A percentile compares a stretch with the other conserved stretches of the same genome.
These are phyloP conservation scores for Jimgerdemannia flammicorona DNA, from an alignment of 192 early-diverging fungal species.

Conservation along the genomic window DNA sequence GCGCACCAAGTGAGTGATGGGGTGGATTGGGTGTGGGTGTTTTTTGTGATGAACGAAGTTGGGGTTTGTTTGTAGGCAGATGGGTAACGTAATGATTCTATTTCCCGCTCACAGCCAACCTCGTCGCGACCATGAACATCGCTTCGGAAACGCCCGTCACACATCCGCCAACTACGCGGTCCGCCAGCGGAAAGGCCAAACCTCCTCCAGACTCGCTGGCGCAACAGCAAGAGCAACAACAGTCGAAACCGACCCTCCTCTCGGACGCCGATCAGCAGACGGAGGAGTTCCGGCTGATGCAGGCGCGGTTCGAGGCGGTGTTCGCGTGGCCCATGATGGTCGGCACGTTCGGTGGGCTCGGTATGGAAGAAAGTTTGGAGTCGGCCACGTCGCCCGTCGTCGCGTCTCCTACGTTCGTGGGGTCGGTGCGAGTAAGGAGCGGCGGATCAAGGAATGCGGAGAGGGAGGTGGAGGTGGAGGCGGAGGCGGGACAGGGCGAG, in stretches of 20 bases:
- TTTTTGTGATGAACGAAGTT: no score
- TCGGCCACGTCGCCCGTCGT: no score
- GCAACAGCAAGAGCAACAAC: no score
- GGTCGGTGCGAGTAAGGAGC: background rate
- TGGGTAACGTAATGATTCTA: no score
- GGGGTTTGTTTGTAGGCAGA: no score
- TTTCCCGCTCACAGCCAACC: no score
- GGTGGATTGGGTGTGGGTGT: no score
- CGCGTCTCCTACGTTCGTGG: no score
- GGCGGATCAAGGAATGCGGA: background rate
- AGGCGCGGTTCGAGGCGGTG: background rate
- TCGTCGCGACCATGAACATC: background rate
- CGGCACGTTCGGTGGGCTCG: background rate
- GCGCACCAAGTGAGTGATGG: no score
- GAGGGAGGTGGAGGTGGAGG: background rate
- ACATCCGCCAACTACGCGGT: background rate
- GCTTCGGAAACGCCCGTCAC: background rate
- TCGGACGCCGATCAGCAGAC: background rate
- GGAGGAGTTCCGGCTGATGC: background rate
- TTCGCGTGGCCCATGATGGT: conserved; percentile 2
- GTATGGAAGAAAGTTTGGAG: background rate
- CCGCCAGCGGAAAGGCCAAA: background rate
- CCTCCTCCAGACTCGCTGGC: no score
- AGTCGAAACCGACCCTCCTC: background rate
- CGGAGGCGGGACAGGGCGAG: background rate